Evolutionary conservation across 352 stramenopile genomes (phyloP).

Genomic region (Phytopythium delawarense): DNA sequence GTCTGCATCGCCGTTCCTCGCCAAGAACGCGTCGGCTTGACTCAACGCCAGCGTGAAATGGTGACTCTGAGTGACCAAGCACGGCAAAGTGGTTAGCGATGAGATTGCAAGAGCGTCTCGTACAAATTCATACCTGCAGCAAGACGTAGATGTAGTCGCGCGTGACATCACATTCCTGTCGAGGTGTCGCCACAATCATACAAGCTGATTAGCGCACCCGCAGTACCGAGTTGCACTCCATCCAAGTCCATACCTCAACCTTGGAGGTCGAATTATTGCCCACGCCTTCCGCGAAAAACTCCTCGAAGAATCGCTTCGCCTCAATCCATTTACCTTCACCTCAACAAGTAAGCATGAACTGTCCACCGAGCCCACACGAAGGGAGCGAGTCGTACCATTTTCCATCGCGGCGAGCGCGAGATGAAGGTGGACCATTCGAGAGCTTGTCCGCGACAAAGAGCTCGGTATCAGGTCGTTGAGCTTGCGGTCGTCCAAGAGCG

Average conservation of each 20-base stretch:
- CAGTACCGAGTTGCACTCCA: neutral
- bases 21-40: constrained; percentile 35
- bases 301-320: constrained; percentile 41
- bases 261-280: neutral
- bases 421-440: constrained; percentile 20
- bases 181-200: neutral
- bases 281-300: constrained; percentile 8
- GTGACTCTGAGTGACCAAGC: constrained; percentile 31
- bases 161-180: constrained; percentile 9
- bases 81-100: neutral
- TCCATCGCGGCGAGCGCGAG: constrained; percentile 38
- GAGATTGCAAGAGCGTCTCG: neutral
- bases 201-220: neutral
- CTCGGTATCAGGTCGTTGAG: constrained; percentile 18
- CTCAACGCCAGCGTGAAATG: constrained; percentile 40
- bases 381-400: constrained; percentile 23
- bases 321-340: constrained; percentile 26
- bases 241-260: neutral
- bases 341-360: neutral
- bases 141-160: constrained; percentile 62
- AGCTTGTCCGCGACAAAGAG: constrained; percentile 10
- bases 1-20: neutral
- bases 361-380: neutral
- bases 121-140: constrained; percentile 29
- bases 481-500: constrained; percentile 18